Percentiles rank a stretch among this genome's conserved stretches.
These are phyloP conservation scores for Magnaporthiopsis poae DNA, from an alignment of 2,329 filamentous ascomycete genomes.

Conservation along the genomic window DNA sequence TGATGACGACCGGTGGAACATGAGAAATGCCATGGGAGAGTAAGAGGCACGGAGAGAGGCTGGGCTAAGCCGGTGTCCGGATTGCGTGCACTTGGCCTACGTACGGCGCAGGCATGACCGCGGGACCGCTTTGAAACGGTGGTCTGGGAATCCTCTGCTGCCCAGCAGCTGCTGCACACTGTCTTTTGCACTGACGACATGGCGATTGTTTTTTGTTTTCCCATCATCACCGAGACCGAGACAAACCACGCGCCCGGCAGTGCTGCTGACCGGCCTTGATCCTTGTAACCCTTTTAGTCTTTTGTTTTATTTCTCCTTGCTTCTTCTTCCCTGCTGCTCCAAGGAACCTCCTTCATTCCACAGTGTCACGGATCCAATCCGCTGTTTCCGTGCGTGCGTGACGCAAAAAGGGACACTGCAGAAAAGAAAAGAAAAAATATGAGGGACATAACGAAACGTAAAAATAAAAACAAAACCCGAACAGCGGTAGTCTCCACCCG, in stretches of 20 bases:
- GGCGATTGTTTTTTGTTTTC: not conserved
- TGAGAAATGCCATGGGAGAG: not conserved
- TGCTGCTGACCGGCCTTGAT: not conserved
- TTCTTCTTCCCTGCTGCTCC: not conserved
- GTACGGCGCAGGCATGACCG: not conserved
- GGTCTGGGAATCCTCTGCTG: not conserved
- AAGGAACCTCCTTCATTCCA: not conserved
- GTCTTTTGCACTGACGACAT: not conserved
- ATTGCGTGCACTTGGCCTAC: not conserved
- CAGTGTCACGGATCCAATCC: not conserved
- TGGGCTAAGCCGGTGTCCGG: too few relatives aligned
- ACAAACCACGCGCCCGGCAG: too few relatives aligned
- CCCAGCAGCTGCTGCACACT: not conserved
- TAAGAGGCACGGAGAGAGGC: not conserved
- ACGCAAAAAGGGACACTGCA: not conserved
- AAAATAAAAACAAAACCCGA: not conserved
- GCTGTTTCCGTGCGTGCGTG: not conserved
- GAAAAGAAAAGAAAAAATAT: not conserved
- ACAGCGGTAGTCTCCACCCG: not conserved
- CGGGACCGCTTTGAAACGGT: not conserved
- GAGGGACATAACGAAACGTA: not conserved
- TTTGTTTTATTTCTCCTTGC: not conserved
- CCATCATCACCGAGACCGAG: not conserved
- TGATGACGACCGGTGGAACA: not conserved
- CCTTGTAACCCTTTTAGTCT: not conserved